Conservation (phyloP, 495 filamentous ascomycete genomes). For the Lichenothelia convexa region DNA sequence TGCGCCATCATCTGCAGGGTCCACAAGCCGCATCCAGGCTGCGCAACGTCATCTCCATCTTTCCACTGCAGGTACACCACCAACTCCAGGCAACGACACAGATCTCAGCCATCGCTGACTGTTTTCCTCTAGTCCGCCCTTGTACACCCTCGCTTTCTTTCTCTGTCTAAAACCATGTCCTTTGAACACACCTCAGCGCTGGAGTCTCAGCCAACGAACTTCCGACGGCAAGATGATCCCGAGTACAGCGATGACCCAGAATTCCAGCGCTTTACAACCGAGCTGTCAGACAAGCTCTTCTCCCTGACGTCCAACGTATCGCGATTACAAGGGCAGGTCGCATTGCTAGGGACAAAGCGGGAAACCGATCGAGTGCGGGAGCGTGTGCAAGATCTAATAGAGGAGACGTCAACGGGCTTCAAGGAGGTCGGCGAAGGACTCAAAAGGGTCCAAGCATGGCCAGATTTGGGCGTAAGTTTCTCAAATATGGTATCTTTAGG, state of each 20-base stretch:
- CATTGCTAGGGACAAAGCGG: slow-evolving; percentile 67
- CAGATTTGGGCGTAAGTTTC: slow-evolving; percentile 65
- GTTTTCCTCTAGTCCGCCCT: too few species aligned
- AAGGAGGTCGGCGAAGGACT: slow-evolving; percentile 84
- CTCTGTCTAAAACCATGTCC: slow-evolving; percentile 43
- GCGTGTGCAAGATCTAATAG: slow-evolving; percentile 66
- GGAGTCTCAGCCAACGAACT: slow-evolving; percentile 60
- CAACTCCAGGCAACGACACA: slow-evolving; percentile 1
- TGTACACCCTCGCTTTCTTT: background rate
- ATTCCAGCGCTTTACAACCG: slow-evolving; percentile 63
- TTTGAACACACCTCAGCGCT: slow-evolving; percentile 72
- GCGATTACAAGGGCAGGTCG: slow-evolving; percentile 59
- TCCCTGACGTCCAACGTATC: slow-evolving; percentile 72
- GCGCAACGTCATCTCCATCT: slow-evolving; percentile 16
- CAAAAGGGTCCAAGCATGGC: slow-evolving; percentile 82
- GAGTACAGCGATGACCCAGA: slow-evolving; percentile 75
- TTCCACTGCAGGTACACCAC: slow-evolving; percentile 1
- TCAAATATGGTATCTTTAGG: too few species aligned
- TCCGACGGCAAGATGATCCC: slow-evolving; percentile 50
- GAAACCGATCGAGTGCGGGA: slow-evolving; percentile 86
- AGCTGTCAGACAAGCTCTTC: slow-evolving; percentile 72
- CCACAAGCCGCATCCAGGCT: too few species aligned
- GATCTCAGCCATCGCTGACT: slow-evolving; percentile 8
- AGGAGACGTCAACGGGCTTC: slow-evolving; percentile 71
- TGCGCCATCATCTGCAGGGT: too few species aligned